Evolutionary conservation across 1,284 basidiomycete genomes (phyloP).

Genomic region (Rugiboletus extremiorientalis): DNA sequence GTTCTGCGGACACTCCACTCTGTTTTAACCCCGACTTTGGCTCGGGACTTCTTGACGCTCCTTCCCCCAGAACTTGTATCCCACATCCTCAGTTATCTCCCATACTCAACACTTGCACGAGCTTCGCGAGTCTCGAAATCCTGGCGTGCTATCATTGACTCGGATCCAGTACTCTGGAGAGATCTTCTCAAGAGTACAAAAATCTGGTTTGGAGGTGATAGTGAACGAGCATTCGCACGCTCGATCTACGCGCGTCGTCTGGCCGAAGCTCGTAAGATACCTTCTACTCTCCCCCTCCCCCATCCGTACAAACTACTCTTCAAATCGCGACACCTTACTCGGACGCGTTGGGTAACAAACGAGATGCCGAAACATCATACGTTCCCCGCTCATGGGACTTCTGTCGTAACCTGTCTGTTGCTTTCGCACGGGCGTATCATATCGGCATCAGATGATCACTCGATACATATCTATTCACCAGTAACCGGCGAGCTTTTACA

Average conservation of each 20-base stretch:
- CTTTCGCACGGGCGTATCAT: conserved; percentile 94
- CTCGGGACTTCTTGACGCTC: conserved; percentile 84
- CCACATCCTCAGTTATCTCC: conserved; percentile 75
- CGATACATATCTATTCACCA: conserved; percentile 90
- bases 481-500: conserved; percentile 72
- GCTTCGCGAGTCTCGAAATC: conserved; percentile 79
- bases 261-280: conserved; percentile 41
- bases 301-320: conserved; percentile 87
- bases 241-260: conserved; percentile 61
- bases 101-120: conserved; percentile 73
- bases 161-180: conserved; percentile 82
- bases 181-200: conserved; percentile 75
- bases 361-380: conserved; percentile 73
- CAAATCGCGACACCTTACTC: conserved; percentile 80
- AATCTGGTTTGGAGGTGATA: conserved; percentile 83
- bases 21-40: conserved; percentile 80
- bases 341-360: conserved; percentile 74
- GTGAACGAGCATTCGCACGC: conserved; percentile 67
- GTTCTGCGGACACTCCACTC: conserved; percentile 82
- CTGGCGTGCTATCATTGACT: conserved; percentile 83
- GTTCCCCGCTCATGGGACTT: conserved; percentile 85
- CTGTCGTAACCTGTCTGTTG: conserved; percentile 91
- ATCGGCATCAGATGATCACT: conserved; percentile 91
- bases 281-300: conserved; percentile 57
- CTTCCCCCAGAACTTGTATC: conserved; percentile 85